These are phyloP conservation scores for Hirsutella minnesotensis DNA, from an alignment of 2,329 filamentous ascomycete genomes.

Conservation along the genomic window DNA sequence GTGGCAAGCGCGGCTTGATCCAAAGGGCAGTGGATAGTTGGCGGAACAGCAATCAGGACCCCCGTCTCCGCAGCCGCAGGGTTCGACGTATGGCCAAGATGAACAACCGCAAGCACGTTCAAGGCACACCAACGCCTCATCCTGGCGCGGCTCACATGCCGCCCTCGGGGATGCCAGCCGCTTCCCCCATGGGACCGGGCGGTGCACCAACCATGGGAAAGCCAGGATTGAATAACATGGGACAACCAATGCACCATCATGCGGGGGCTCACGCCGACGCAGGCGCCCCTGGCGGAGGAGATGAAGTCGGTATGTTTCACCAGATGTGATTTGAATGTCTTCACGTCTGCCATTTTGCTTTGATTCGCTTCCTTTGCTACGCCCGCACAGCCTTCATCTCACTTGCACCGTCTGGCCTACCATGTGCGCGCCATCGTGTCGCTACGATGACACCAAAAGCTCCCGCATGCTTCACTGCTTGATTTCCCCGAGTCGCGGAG, in stretches of 20 bases:
- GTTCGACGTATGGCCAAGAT: slow-evolving; percentile 96
- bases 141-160: slow-evolving; percentile 51
- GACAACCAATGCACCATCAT: slow-evolving; percentile 54
- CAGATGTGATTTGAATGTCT: slow-evolving; percentile 58
- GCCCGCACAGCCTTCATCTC: slow-evolving; percentile 6
- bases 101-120: slow-evolving; percentile 68
- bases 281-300: slow-evolving; percentile 52
- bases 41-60: slow-evolving; percentile 98
- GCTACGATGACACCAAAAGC: slow-evolving; percentile 25
- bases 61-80: slow-evolving; percentile 75
- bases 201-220: slow-evolving; percentile 47
- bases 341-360: slow-evolving; percentile 28
- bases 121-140: slow-evolving; percentile 44
- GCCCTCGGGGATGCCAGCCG: slow-evolving; percentile 51
- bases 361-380: slow-evolving; percentile 12
- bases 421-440: slow-evolving; percentile 5
- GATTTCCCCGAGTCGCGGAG: slow-evolving; percentile 3
- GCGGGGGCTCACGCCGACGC: slow-evolving; percentile 30
- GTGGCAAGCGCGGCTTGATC: slow-evolving; percentile 90
- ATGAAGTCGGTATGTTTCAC: slow-evolving; percentile 97
- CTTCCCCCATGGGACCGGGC: slow-evolving; percentile 49
- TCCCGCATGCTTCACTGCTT: slow-evolving; percentile 2
- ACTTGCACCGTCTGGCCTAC: slow-evolving; percentile 7
- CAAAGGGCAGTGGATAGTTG: slow-evolving; percentile 96
- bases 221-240: slow-evolving; percentile 55